Percentiles rank a stretch among this genome's conserved stretches.
These are phyloP conservation scores for Fraxinus greggii DNA, from an alignment of 305 asterid species.

Conservation along the genomic window DNA sequence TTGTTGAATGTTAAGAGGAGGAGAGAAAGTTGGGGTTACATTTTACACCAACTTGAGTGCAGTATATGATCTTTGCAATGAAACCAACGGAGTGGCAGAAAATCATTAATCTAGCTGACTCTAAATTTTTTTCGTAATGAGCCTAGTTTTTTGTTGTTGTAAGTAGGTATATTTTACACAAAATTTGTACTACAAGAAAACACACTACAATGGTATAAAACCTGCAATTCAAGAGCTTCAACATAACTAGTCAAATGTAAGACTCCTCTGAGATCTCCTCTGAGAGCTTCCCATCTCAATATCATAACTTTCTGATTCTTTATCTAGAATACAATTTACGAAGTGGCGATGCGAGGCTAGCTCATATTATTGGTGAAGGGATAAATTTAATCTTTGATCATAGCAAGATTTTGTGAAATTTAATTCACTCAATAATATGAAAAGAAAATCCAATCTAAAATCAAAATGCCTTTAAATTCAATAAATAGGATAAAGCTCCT, in stretches of 20 bases:
- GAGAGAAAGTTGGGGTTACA: background rate
- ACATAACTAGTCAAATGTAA: background rate
- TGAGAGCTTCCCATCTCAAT: constrained; percentile 16
- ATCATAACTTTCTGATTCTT: background rate
- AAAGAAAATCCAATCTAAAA: background rate
- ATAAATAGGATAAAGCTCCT: background rate
- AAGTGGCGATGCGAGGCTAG: background rate
- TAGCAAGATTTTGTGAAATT: constrained; percentile 4
- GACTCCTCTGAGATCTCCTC: background rate
- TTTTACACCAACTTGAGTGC: background rate
- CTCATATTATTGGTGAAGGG: background rate
- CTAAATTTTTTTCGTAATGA: background rate
- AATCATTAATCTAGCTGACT: background rate
- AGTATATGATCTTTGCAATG: background rate
- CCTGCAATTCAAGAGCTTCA: background rate
- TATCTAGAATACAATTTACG: constrained; percentile 1
- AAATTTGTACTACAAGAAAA: constrained; percentile 5
- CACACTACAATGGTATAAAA: background rate
- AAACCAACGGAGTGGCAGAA: background rate
- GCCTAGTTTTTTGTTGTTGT: background rate
- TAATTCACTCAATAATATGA: constrained; percentile 3
- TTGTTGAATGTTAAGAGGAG: background rate
- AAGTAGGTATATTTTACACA: background rate
- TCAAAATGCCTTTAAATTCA: background rate
- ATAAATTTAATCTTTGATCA: background rate